Percentiles rank a stretch among this genome's conserved stretches.
These are phyloP conservation scores for Yamadazyma triangularis DNA, from an alignment of 1,139 yeast species.

Conservation along the genomic window DNA sequence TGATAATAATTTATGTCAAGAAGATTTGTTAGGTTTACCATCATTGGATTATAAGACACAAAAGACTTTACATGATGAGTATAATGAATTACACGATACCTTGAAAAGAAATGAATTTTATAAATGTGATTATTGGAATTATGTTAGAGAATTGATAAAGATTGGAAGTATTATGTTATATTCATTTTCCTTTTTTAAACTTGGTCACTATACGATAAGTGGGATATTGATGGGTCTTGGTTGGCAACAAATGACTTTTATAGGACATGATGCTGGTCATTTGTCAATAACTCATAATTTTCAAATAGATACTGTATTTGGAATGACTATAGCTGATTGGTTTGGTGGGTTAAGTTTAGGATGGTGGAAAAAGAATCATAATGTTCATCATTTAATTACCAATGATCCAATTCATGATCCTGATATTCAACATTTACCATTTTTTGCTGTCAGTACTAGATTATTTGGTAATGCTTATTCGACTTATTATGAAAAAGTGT, in stretches of 20 bases:
- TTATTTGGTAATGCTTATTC: slow-evolving; percentile 68
- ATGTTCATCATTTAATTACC: slow-evolving; percentile 83
- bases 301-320: slow-evolving; percentile 71
- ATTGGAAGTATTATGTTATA: slow-evolving; percentile 50
- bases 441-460: slow-evolving; percentile 78
- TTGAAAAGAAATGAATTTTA: slow-evolving; percentile 59
- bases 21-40: slow-evolving; percentile 57
- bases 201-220: slow-evolving; percentile 46
- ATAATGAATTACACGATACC: slow-evolving; percentile 55
- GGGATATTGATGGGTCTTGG: slow-evolving; percentile 69
- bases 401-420: slow-evolving; percentile 94
- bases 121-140: slow-evolving; percentile 69
- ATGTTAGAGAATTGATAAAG: slow-evolving; percentile 61
- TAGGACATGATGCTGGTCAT: slow-evolving; percentile 91
- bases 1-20: slow-evolving; percentile 50
- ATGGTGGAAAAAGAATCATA: slow-evolving; percentile 94
- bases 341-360: slow-evolving; percentile 87
- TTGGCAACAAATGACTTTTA: slow-evolving; percentile 88
- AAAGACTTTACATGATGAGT: slow-evolving; percentile 48
- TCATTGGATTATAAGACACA: slow-evolving; percentile 67
- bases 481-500: slow-evolving; percentile 66
- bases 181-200: slow-evolving; percentile 46
- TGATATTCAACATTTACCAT: slow-evolving; percentile 89
- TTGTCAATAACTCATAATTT: slow-evolving; percentile 77
- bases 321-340: slow-evolving; percentile 70